Evolutionary conservation across 306 rosid species (phyloP).

Genomic region (Cicer arietinum): DNA sequence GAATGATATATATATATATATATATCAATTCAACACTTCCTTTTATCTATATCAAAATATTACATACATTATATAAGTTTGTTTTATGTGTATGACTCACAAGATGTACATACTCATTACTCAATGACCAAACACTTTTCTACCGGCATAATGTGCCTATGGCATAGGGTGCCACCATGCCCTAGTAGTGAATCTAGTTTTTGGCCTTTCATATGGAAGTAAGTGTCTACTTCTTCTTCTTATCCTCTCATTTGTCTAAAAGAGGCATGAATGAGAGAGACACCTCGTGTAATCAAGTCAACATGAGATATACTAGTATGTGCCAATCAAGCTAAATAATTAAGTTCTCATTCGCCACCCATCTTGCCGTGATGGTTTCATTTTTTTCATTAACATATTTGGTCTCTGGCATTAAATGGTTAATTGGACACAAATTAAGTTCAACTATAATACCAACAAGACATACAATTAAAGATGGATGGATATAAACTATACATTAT

Average conservation of each 20-base stretch:
- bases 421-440: constrained; percentile 4
- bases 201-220: neutral
- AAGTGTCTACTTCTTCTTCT: neutral
- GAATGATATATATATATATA: no score
- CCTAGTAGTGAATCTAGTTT: neutral
- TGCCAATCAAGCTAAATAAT: constrained; percentile 4
- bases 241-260: neutral
- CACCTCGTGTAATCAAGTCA: constrained; percentile 21
- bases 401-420: neutral
- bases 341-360: constrained; percentile 1
- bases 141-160: neutral
- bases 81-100: no score
- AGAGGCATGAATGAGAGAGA: constrained; percentile 19
- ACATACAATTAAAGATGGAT: neutral
- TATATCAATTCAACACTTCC: no score
- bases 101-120: no score
- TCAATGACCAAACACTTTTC: no score
- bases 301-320: constrained; percentile 2
- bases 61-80: no score
- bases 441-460: neutral
- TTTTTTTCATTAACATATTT: constrained; percentile 12
- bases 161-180: neutral
- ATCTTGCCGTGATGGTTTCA: constrained; percentile 25
- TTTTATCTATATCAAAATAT: no score
- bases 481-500: neutral